Conservation (phyloP, 306 rosid genomes). For the Coriaria nepalensis region DNA sequence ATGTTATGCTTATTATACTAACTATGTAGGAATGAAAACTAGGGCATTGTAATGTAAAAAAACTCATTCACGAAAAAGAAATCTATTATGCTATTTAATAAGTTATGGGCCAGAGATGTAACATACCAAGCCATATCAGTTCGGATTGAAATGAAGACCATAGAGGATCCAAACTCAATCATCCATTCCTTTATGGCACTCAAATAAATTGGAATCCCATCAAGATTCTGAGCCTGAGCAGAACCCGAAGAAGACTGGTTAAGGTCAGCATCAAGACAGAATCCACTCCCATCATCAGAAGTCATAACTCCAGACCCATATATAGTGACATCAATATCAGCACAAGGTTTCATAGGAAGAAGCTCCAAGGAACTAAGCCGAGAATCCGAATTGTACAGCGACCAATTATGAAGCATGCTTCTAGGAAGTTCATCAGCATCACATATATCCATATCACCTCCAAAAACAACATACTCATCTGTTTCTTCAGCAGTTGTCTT, state of each 20-base stretch:
- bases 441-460: conserved; percentile 33
- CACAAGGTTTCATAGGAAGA: conserved; percentile 93
- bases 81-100: no score
- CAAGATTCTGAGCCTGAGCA: conserved; percentile 32
- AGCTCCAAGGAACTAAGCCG: conserved; percentile 87
- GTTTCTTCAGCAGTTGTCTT: conserved; percentile 55
- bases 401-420: conserved; percentile 83
- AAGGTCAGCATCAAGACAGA: conserved; percentile 53
- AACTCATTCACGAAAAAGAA: no score
- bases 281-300: conserved; percentile 76
- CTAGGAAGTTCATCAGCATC: conserved; percentile 61
- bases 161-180: conserved; percentile 87
- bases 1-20: no score
- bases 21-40: no score
- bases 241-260: conserved; percentile 47
- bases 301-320: conserved; percentile 89
- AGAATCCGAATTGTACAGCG: conserved; percentile 73
- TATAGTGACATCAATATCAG: conserved; percentile 82
- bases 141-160: conserved; percentile 74
- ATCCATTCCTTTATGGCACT: conserved; percentile 95
- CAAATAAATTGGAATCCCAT: conserved; percentile 81
- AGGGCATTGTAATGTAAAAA: no score
- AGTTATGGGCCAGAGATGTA: conserved; percentile 14
- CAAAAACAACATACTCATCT: conserved; percentile 60
- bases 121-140: conserved; percentile 94